These are phyloP conservation scores for Calonectria pteridis DNA, from an alignment of 2,329 filamentous ascomycete genomes.

Conservation along the genomic window DNA sequence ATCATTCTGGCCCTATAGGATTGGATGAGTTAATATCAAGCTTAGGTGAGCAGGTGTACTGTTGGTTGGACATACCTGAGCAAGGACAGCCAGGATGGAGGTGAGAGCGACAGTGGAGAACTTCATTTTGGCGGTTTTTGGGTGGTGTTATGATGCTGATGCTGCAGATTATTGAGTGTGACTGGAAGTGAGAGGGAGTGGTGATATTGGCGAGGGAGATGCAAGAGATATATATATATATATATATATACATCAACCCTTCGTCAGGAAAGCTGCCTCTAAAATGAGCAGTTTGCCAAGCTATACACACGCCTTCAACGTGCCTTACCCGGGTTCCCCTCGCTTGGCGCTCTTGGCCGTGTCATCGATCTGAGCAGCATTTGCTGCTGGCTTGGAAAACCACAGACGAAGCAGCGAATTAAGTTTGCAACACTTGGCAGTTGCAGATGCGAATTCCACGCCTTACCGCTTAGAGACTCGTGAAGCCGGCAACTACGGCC, in stretches of 20 bases:
- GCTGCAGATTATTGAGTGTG: neutral
- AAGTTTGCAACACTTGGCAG: neutral
- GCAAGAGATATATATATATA: neutral
- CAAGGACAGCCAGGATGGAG: neutral
- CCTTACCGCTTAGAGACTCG: neutral
- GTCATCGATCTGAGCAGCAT: neutral
- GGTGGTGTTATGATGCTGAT: neutral
- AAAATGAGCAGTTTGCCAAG: neutral
- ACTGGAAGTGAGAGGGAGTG: neutral
- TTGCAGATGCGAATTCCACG: neutral
- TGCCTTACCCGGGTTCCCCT: neutral
- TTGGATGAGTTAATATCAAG: neutral
- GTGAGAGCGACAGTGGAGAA: slow-evolving; percentile 6
- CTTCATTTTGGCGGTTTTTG: slow-evolving; percentile 9
- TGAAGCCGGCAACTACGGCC: neutral
- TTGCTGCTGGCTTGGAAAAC: neutral
- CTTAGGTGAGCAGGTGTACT: too few relatives aligned
- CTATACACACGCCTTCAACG: neutral
- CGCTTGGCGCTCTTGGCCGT: neutral
- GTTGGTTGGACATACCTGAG: neutral
- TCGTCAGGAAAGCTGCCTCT: neutral
- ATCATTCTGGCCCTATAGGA: neutral
- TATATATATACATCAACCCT: neutral
- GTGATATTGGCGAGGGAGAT: neutral
- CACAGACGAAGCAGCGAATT: neutral